Conservation (phyloP, 106 monocot species). For the Agapanthus africanus region DNA sequence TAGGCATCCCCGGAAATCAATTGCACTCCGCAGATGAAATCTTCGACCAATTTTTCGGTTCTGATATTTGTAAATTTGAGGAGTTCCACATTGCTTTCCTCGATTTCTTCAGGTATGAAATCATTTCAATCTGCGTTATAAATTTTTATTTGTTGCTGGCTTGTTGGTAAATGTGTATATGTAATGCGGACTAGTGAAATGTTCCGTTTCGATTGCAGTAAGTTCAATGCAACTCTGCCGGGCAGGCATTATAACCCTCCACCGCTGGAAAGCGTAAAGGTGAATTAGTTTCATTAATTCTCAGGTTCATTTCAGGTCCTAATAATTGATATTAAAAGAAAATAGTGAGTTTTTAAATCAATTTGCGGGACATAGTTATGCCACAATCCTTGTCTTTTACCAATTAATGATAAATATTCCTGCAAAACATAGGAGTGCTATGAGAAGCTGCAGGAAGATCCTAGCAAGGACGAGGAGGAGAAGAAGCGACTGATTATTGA, state of each 20-base stretch:
- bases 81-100: constrained; percentile 2
- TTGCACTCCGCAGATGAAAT: background rate
- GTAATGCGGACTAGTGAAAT: background rate
- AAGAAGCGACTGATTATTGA: constrained; percentile 5
- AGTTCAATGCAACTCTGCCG: background rate
- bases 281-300: background rate
- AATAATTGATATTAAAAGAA: no score
- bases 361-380: no score
- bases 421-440: constrained; percentile 11
- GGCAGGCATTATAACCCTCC: background rate
- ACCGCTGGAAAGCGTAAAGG: background rate
- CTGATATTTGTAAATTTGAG: background rate
- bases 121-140: background rate
- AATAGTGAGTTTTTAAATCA: no score
- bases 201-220: background rate
- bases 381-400: no score
- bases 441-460: background rate
- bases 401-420: no score
- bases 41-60: background rate
- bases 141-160: background rate
- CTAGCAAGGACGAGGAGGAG: background rate
- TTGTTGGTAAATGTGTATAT: background rate
- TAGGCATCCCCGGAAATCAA: background rate
- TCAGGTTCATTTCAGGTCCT: no score
- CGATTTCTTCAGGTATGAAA: background rate